Evolutionary conservation across 2,329 filamentous ascomycete species (phyloP).

Genomic region (Colletotrichum spaethianum): DNA sequence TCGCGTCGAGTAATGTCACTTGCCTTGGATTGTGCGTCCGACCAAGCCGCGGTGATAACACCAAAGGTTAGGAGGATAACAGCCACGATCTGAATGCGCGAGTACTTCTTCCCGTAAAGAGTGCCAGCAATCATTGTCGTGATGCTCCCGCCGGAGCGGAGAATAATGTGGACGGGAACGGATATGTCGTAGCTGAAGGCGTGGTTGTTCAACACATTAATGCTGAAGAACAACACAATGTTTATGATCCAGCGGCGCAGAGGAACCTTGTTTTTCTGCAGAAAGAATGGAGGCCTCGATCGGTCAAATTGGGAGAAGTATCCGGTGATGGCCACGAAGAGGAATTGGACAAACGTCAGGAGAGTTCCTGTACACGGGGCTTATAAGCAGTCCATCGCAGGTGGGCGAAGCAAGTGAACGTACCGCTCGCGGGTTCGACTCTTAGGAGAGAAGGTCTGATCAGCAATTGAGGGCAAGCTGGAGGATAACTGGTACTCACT

Average conservation of each 20-base stretch:
- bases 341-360: slow-evolving; percentile 90
- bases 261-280: slow-evolving; percentile 85
- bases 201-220: slow-evolving; percentile 98
- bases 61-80: slow-evolving; percentile 88
- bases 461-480: slow-evolving; percentile 14
- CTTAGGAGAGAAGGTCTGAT: slow-evolving; percentile 57
- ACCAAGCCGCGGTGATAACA: slow-evolving; percentile 89
- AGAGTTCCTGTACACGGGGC: slow-evolving; percentile 74
- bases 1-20: slow-evolving; percentile 38
- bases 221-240: slow-evolving; percentile 90
- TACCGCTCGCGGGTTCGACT: slow-evolving; percentile 88
- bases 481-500: slow-evolving; percentile 68
- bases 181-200: slow-evolving; percentile 98
- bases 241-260: slow-evolving; percentile 89
- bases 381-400: slow-evolving; percentile 21
- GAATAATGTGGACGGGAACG: slow-evolving; percentile 95
- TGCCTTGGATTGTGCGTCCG: slow-evolving; percentile 89
- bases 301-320: slow-evolving; percentile 82
- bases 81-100: slow-evolving; percentile 82
- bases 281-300: slow-evolving; percentile 77
- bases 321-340: slow-evolving; percentile 84
- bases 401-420: slow-evolving; percentile 35
- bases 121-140: slow-evolving; percentile 95
- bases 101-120: slow-evolving; percentile 88
- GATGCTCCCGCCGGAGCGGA: slow-evolving; percentile 94